Evolutionary conservation across 2,329 filamentous ascomycete species (phyloP).

Genomic region (Botrytis hyacinthi): DNA sequence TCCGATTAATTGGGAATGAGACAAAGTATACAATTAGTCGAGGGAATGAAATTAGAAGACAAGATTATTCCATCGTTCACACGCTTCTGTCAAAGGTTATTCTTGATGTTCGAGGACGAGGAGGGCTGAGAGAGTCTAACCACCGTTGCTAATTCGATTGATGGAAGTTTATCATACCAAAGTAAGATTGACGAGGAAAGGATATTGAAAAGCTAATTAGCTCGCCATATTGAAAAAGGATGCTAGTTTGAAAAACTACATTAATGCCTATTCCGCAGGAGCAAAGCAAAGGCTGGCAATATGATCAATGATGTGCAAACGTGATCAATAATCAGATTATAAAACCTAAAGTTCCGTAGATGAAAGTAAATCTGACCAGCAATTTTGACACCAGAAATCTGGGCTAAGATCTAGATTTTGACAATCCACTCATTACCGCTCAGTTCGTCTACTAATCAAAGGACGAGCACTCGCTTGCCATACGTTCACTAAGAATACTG

Average conservation of each 20-base stretch:
- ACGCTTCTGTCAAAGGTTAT: not conserved
- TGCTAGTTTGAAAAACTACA: not conserved
- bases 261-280: not conserved
- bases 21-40: not conserved
- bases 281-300: not conserved
- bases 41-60: not conserved
- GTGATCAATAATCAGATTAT: not conserved
- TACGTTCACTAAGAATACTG: not conserved
- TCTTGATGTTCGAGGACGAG: not conserved
- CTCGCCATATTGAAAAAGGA: not conserved
- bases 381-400: not conserved
- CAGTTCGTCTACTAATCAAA: not conserved
- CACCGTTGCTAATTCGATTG: not conserved
- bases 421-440: not conserved
- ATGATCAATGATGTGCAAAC: not conserved
- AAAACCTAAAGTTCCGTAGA: not conserved
- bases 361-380: not conserved
- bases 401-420: not conserved
- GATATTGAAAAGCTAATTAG: not conserved
- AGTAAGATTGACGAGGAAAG: not conserved
- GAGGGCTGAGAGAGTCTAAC: not conserved
- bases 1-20: not conserved
- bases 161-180: not conserved
- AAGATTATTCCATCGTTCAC: not conserved
- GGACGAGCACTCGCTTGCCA: not conserved